These are phyloP conservation scores for Nakazawaea holstii DNA, from an alignment of 805 yeast species.

Conservation along the genomic window DNA sequence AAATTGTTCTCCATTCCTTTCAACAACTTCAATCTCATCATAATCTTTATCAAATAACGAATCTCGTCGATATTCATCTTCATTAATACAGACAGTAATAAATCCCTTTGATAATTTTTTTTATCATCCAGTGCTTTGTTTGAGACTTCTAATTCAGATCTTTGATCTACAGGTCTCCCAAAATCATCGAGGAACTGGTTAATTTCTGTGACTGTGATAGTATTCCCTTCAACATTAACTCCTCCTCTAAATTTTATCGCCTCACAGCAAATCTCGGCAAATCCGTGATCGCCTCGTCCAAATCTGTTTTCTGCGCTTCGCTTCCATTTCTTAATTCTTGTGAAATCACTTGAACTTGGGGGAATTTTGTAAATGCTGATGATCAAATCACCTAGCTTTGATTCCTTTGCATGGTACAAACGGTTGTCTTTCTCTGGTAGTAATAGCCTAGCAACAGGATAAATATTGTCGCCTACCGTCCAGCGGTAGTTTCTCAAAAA, in stretches of 20 bases:
- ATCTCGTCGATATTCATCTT: conserved; percentile 57
- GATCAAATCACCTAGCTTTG: conserved; percentile 45
- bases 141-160: conserved; percentile 5
- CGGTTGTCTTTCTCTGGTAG: conserved; percentile 57
- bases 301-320: conserved; percentile 29
- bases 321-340: conserved; percentile 43
- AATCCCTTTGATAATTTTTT: conserved; percentile 32
- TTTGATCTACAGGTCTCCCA: conserved; percentile 19
- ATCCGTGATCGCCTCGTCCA: conserved; percentile 30
- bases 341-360: conserved; percentile 56
- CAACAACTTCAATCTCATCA: conserved; percentile 57
- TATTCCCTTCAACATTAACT: conserved; percentile 27
- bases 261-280: conserved; percentile 43
- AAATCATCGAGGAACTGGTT: conserved; percentile 41
- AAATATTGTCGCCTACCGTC: conserved; percentile 57
- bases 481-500: conserved; percentile 48
- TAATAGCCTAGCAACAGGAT: conserved; percentile 58
- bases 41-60: conserved; percentile 61
- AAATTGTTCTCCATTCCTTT: conserved; percentile 56
- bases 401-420: conserved; percentile 59
- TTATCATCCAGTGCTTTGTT: conserved; percentile 13
- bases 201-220: conserved; percentile 42
- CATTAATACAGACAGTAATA: conserved; percentile 46
- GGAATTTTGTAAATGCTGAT: conserved; percentile 52
- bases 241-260: conserved; percentile 45